Evolutionary conservation across 805 yeast genomes (phyloP).

Genomic region (Maudiozyma bulderi): DNA sequence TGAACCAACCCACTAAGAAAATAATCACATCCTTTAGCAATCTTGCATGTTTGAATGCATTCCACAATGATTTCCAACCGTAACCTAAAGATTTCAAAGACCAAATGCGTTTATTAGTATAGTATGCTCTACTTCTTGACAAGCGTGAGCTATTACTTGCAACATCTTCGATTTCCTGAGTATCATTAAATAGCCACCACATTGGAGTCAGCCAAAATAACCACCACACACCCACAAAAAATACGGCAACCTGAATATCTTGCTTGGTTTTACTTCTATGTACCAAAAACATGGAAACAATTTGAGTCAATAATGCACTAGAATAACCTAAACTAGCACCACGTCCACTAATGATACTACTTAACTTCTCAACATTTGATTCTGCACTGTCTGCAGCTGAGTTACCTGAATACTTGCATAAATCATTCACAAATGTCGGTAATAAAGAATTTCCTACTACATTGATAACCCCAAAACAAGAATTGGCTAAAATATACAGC

Average conservation of each 20-base stretch:
- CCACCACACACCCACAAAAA: constrained; percentile 73
- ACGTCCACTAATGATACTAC: constrained; percentile 49
- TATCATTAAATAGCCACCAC: constrained; percentile 32
- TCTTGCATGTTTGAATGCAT: constrained; percentile 51
- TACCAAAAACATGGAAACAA: constrained; percentile 45
- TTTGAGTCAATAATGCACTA: constrained; percentile 60
- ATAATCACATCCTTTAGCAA: constrained; percentile 54
- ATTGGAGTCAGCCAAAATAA: constrained; percentile 58
- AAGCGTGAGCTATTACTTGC: neutral
- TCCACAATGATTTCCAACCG: constrained; percentile 54
- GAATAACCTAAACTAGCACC: constrained; percentile 67
- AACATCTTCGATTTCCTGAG: neutral
- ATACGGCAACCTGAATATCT: constrained; percentile 46
- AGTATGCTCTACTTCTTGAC: neutral
- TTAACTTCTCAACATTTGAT: constrained; percentile 29
- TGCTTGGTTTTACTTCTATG: constrained; percentile 10
- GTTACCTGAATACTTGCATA: constrained; percentile 13
- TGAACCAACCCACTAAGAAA: constrained; percentile 65
- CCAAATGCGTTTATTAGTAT: neutral
- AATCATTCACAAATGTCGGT: constrained; percentile 48
- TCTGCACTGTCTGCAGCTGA: neutral
- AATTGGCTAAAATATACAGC: constrained; percentile 52
- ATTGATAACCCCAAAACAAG: constrained; percentile 67
- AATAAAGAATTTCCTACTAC: constrained; percentile 72
- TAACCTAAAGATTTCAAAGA: constrained; percentile 26